These are phyloP conservation scores for Forsythia viridissima DNA, from an alignment of 257 asterid species.

Conservation along the genomic window DNA sequence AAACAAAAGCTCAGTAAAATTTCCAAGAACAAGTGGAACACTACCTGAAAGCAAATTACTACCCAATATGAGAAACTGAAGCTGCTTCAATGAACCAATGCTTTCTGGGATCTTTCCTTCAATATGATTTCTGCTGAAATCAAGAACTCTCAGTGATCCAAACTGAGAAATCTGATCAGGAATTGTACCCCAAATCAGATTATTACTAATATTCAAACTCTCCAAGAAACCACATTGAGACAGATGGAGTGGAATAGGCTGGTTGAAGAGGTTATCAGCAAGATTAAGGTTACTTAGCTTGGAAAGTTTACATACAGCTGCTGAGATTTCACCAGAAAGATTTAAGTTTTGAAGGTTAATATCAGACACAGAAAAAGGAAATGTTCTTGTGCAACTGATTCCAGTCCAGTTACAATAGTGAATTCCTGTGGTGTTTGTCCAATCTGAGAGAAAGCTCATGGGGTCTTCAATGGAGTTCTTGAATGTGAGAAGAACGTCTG, in stretches of 20 bases:
- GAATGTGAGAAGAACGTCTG: conserved; percentile 66
- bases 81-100: conserved; percentile 57
- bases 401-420: conserved; percentile 89
- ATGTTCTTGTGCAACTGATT: conserved; percentile 51
- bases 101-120: conserved; percentile 74
- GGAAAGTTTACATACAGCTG: conserved; percentile 55
- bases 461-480: conserved; percentile 72
- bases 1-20: conserved; percentile 60
- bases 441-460: conserved; percentile 46
- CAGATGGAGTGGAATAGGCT: conserved; percentile 77
- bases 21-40: conserved; percentile 60
- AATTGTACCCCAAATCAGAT: conserved; percentile 84
- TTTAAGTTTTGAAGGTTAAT: conserved; percentile 62
- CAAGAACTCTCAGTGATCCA: conserved; percentile 52
- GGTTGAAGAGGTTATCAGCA: conserved; percentile 71
- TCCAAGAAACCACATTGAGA: conserved; percentile 59
- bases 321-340: conserved; percentile 85
- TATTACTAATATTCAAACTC: conserved; percentile 62
- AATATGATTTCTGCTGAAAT: conserved; percentile 69
- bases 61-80: conserved; percentile 63
- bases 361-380: conserved; percentile 45
- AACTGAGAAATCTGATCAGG: conserved; percentile 76
- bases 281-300: conserved; percentile 61
- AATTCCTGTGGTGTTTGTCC: conserved; percentile 57
- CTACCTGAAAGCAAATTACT: conserved; percentile 74